A percentile compares a stretch with the other conserved stretches of the same genome.
These are phyloP conservation scores for Calonectria pseudoreteaudii DNA, from an alignment of 2,329 filamentous ascomycete species.

Conservation along the genomic window DNA sequence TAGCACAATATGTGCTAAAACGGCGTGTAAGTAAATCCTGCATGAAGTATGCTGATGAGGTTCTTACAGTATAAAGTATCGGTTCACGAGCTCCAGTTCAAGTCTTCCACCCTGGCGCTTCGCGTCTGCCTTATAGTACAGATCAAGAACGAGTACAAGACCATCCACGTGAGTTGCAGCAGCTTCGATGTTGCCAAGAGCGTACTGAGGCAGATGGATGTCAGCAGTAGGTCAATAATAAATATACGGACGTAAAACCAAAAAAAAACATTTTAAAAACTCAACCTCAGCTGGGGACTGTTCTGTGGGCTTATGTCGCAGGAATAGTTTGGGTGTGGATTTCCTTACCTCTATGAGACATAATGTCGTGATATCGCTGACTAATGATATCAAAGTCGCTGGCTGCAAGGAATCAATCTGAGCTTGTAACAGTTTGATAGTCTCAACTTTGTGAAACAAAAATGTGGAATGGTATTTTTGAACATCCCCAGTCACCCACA, in stretches of 20 bases:
- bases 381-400: background rate
- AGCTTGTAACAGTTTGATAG: background rate
- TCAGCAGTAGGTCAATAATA: background rate
- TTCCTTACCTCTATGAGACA: background rate
- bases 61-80: background rate
- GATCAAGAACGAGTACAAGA: background rate
- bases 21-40: background rate
- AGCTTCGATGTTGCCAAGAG: background rate
- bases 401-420: background rate
- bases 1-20: background rate
- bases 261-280: background rate
- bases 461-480: background rate
- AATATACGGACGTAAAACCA: background rate
- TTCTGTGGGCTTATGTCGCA: background rate
- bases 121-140: background rate
- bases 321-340: background rate
- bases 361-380: background rate
- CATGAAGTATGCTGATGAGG: background rate
- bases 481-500: background rate
- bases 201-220: background rate
- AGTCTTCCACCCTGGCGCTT: background rate
- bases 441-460: background rate
- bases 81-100: background rate
- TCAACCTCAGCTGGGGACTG: background rate
- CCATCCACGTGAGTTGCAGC: background rate